These are phyloP conservation scores for Cryoendolithus antarcticus DNA, from an alignment of 2,329 filamentous ascomycete genomes.

Conservation along the genomic window DNA sequence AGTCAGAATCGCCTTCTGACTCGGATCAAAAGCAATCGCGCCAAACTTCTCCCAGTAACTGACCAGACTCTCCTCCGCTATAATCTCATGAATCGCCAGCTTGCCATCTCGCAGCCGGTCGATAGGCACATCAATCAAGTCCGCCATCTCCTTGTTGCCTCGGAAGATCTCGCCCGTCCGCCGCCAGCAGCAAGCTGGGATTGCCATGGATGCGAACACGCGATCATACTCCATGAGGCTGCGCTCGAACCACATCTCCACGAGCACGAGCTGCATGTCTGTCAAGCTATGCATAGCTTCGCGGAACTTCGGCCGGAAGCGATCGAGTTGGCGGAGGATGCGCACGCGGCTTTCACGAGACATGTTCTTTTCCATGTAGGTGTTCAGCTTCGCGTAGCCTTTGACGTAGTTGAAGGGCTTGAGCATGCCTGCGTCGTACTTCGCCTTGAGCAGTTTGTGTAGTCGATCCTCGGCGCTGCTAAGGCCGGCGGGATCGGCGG, in stretches of 20 bases:
- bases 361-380: conserved; percentile 86
- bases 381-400: conserved; percentile 77
- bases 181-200: conserved; percentile 94
- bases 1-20: conserved; percentile 88
- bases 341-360: conserved; percentile 72
- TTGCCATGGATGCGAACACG: conserved; percentile 97
- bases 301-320: conserved; percentile 88
- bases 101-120: conserved; percentile 86
- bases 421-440: conserved; percentile 87
- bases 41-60: conserved; percentile 99
- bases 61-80: conserved; percentile 87
- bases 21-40: conserved; percentile 88
- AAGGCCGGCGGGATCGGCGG: conserved; percentile 82
- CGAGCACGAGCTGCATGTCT: conserved; percentile 84
- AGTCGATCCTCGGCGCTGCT: conserved; percentile 85
- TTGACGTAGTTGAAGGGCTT: conserved; percentile 98
- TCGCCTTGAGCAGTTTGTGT: conserved; percentile 85
- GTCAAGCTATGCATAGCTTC: conserved; percentile 87
- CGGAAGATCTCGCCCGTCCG: conserved; percentile 94
- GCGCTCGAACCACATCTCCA: conserved; percentile 98
- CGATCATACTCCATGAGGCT: conserved; percentile 96
- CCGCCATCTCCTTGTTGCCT: conserved; percentile 97
- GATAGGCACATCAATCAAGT: conserved; percentile 84
- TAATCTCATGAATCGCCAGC: conserved; percentile 86
- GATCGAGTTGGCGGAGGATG: conserved; percentile 80